Evolutionary conservation across 1,284 basidiomycete species (phyloP).

Genomic region (Laetiporus sulphureus): DNA sequence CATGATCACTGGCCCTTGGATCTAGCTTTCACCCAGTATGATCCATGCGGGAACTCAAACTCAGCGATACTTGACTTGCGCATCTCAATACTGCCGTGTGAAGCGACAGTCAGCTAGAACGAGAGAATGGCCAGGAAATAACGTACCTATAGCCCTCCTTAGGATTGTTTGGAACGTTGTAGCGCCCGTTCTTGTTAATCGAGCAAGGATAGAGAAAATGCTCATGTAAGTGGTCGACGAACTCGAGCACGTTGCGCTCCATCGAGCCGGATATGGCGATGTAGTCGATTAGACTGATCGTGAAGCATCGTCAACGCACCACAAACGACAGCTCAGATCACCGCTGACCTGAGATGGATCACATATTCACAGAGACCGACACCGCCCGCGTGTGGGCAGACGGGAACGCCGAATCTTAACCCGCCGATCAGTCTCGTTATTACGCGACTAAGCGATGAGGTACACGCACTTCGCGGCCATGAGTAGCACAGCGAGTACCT

Average conservation of each 20-base stretch:
- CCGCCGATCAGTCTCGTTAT: slow-evolving; percentile 1
- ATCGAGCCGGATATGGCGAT: slow-evolving; percentile 86
- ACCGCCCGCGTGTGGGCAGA: slow-evolving; percentile 94
- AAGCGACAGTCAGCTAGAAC: neutral
- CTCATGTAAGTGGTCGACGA: slow-evolving; percentile 87
- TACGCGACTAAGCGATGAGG: slow-evolving; percentile 3
- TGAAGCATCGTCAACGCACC: neutral
- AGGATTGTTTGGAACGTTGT: slow-evolving; percentile 70
- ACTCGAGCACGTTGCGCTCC: slow-evolving; percentile 91
- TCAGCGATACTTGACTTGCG: slow-evolving; percentile 62
- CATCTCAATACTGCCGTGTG: slow-evolving; percentile 83
- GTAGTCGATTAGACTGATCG: slow-evolving; percentile 78
- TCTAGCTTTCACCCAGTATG: slow-evolving; percentile 50
- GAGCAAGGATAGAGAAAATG: slow-evolving; percentile 88
- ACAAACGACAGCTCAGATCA: neutral
- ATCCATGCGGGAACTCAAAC: slow-evolving; percentile 71
- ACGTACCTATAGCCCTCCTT: slow-evolving; percentile 68
- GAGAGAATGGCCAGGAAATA: neutral
- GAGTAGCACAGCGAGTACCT: slow-evolving; percentile 88
- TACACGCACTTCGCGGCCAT: slow-evolving; percentile 82
- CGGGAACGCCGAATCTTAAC: slow-evolving; percentile 71
- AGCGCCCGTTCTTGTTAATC: slow-evolving; percentile 81
- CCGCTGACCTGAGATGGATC: slow-evolving; percentile 64
- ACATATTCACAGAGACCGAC: slow-evolving; percentile 95
- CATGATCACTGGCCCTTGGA: neutral